Conservation (phyloP, 2,329 filamentous ascomycete genomes). For the Aspergillus oerlinghausenensis region DNA sequence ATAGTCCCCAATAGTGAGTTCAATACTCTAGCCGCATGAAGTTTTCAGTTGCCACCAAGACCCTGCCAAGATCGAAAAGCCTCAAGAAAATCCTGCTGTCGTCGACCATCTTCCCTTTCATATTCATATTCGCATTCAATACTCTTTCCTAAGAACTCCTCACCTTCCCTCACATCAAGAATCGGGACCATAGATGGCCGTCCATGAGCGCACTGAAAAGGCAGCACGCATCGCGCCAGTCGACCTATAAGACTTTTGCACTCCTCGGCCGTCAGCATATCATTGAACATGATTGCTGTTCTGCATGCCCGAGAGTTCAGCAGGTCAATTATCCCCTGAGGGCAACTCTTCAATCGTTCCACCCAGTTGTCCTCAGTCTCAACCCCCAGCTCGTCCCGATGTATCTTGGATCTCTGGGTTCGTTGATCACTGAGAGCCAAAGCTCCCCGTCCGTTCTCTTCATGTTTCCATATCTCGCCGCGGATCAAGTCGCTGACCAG, state of each 20-base stretch:
- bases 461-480: slow-evolving; percentile 65
- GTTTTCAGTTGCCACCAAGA: neutral
- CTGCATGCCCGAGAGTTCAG: slow-evolving; percentile 48
- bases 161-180: slow-evolving; percentile 24
- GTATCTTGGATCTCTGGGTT: slow-evolving; percentile 1
- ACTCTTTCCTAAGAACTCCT: neutral
- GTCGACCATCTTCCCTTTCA: neutral
- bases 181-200: slow-evolving; percentile 46
- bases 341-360: slow-evolving; percentile 62
- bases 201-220: slow-evolving; percentile 50
- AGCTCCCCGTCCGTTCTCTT: slow-evolving; percentile 39
- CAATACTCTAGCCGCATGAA: neutral
- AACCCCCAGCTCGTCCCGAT: neutral
- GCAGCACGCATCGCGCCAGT: slow-evolving; percentile 42
- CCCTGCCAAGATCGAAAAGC: neutral
- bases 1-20: neutral
- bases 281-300: slow-evolving; percentile 50
- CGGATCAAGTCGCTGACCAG: slow-evolving; percentile 71
- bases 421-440: neutral
- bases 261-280: slow-evolving; percentile 34
- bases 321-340: slow-evolving; percentile 66
- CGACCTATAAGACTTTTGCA: slow-evolving; percentile 35
- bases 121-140: neutral
- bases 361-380: slow-evolving; percentile 47
- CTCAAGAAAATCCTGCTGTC: neutral